Evolutionary conservation across 116 monocot species (phyloP).

Genomic region (Trichopus zeylanicus): DNA sequence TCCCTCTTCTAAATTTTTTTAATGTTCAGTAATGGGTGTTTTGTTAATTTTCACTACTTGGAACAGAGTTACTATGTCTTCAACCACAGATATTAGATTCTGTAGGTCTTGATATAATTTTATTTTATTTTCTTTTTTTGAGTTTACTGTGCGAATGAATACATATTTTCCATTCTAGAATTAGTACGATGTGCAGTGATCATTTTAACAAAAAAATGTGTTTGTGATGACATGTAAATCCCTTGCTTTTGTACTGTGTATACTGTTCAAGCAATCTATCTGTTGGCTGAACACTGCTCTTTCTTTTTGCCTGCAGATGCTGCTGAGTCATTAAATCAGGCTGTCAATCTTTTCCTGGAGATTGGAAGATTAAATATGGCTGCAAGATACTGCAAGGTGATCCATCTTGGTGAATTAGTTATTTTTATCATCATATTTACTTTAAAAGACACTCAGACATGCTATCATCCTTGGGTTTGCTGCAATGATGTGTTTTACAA

Average conservation of each 20-base stretch:
- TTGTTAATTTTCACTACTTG: no score
- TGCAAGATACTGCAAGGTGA: constrained; percentile 95
- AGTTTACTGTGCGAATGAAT: no score
- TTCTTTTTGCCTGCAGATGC: constrained; percentile 52
- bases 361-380: constrained; percentile 97
- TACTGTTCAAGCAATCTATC: no score
- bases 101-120: background rate
- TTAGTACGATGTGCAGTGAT: no score
- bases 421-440: background rate
- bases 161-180: no score
- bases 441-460: background rate
- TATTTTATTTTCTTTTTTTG: background rate
- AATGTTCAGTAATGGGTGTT: no score
- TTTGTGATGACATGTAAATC: no score
- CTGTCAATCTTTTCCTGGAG: constrained; percentile 84
- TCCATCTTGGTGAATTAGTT: background rate
- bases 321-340: constrained; percentile 61
- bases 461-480: background rate
- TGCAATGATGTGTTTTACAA: background rate
- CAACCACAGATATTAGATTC: no score
- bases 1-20: no score
- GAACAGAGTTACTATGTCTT: no score
- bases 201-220: no score
- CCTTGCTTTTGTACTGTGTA: no score
- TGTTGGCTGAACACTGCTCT: background rate